phyloP scores from a whole-genome alignment of 805 yeast species.

The Kuraishia floccosa region DNA sequence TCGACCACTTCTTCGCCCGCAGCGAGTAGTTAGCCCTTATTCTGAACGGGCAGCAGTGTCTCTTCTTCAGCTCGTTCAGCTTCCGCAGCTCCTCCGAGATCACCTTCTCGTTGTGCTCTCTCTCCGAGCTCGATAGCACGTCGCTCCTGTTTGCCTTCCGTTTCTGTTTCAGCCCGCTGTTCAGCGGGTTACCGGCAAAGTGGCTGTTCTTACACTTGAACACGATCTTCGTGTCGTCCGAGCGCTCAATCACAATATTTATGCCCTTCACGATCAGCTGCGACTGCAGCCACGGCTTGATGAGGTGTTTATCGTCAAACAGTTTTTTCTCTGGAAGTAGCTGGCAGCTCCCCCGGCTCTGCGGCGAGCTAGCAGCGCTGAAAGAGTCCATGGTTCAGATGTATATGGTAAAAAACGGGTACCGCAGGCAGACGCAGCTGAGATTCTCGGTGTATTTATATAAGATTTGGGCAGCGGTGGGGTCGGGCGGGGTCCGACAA shows the following conservation, averaged over 20 bases:
- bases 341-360: too few relatives aligned
- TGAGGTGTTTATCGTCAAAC: conserved; percentile 31
- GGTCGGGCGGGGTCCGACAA: too few relatives aligned
- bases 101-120: conserved; percentile 7
- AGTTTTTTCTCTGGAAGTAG: conserved; percentile 10
- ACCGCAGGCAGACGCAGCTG: too few relatives aligned
- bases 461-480: too few relatives aligned
- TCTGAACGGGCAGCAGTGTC: conserved; percentile 47
- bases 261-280: conserved; percentile 37
- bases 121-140: conserved; percentile 1
- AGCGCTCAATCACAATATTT: conserved; percentile 48
- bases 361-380: too few relatives aligned
- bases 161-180: conserved; percentile 5
- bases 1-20: conserved; percentile 41
- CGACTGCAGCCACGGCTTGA: conserved; percentile 52
- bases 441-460: too few relatives aligned
- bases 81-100: conserved; percentile 12
- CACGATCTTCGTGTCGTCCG: conserved; percentile 48
- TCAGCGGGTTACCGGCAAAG: conserved; percentile 9
- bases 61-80: conserved; percentile 5
- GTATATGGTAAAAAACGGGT: too few relatives aligned
- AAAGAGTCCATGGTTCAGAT: too few relatives aligned
- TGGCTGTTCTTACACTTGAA: conserved; percentile 44
- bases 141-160: conserved; percentile 2
- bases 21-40: conserved; percentile 51